Conservation (phyloP, 129 eudicot species). For the Artemisia argyi region DNA sequence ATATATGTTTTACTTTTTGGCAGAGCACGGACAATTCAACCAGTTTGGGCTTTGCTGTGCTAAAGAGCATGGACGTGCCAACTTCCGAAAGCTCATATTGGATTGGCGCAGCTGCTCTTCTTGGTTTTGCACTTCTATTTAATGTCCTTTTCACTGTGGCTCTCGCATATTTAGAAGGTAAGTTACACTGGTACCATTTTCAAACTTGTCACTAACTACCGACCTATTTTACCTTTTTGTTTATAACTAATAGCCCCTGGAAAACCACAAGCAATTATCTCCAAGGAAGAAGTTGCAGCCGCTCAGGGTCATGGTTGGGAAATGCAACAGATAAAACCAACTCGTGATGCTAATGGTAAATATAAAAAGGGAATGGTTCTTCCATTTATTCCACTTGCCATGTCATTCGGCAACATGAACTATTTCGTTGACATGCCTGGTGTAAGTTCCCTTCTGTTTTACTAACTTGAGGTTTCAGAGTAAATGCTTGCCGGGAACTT, state of each 20-base stretch:
- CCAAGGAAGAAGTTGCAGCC: constrained; percentile 49
- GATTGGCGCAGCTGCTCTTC: constrained; percentile 49
- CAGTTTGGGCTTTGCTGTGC: constrained; percentile 46
- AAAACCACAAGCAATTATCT: constrained; percentile 67
- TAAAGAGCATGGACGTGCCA: constrained; percentile 38
- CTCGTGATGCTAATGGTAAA: constrained; percentile 23
- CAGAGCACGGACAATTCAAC: constrained; percentile 55
- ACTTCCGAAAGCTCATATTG: constrained; percentile 50
- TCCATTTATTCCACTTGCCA: constrained; percentile 52
- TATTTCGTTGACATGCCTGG: constrained; percentile 61
- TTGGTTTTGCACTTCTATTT: constrained; percentile 45
- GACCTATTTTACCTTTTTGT: no score
- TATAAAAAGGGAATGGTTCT: constrained; percentile 60
- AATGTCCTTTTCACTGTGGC: constrained; percentile 49
- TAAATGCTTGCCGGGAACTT: neutral
- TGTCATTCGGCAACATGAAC: constrained; percentile 53
- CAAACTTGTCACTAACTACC: no score
- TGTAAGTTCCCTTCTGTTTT: constrained; percentile 29
- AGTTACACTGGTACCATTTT: no score
- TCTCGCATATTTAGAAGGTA: constrained; percentile 38
- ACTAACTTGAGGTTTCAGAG: neutral
- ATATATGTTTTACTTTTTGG: neutral
- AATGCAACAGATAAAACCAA: constrained; percentile 16
- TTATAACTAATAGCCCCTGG: constrained; percentile 42
- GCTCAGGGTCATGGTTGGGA: constrained; percentile 24